Evolutionary conservation across 768 basidiomycete species (phyloP).

Genomic region (Mycena sanguinolenta): DNA sequence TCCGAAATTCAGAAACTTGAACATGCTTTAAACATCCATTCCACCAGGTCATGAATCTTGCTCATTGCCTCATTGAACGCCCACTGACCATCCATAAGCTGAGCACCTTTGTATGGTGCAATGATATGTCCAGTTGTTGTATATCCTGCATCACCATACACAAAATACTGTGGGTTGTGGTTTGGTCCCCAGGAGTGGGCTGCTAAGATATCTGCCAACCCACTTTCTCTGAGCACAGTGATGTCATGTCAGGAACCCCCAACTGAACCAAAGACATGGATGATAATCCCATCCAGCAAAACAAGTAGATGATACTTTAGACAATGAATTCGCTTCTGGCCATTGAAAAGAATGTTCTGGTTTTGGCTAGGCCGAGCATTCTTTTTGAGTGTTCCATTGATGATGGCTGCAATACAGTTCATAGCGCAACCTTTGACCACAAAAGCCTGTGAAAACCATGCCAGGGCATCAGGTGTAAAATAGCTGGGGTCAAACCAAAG

Average conservation of each 20-base stretch:
- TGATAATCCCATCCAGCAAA: constrained; percentile 31
- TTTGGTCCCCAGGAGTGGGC: constrained; percentile 1
- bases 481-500: not conserved
- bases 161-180: not conserved
- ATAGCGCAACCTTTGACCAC: constrained; percentile 1
- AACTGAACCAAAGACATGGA: constrained; percentile 30
- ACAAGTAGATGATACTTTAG: constrained; percentile 31
- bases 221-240: constrained; percentile 33
- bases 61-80: constrained; percentile 30
- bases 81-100: constrained; percentile 7
- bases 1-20: constrained; percentile 28
- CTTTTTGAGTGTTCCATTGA: constrained; percentile 32
- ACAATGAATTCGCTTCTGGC: constrained; percentile 32
- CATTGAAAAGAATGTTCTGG: constrained; percentile 34
- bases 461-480: not conserved
- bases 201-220: constrained; percentile 14
- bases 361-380: constrained; percentile 11
- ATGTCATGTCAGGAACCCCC: constrained; percentile 30
- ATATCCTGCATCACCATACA: not conserved
- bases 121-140: not conserved
- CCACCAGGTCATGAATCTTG: constrained; percentile 31
- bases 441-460: not conserved
- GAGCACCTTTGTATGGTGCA: not conserved
- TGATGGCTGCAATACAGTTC: constrained; percentile 24
- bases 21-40: constrained; percentile 32